These are phyloP conservation scores for Elsinoe necatrix DNA, from an alignment of 2,329 filamentous ascomycete species.

Conservation along the genomic window DNA sequence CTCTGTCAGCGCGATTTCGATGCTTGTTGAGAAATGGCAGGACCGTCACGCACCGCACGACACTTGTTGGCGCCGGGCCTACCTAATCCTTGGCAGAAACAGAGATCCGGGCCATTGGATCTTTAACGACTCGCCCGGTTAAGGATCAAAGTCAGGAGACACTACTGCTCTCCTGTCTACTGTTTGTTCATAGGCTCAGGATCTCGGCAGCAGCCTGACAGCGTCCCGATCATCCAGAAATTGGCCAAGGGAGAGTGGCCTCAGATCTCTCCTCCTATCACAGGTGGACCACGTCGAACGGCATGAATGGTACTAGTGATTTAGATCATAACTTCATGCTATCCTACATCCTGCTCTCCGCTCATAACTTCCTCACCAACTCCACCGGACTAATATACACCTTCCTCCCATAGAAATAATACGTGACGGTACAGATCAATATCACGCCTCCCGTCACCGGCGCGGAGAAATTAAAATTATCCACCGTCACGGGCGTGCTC, in stretches of 20 bases:
- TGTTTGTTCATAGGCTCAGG: not conserved
- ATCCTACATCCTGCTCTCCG: not conserved
- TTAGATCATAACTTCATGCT: not conserved
- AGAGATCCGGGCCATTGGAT: not conserved
- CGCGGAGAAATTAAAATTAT: constrained; percentile 30
- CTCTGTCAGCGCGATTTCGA: not conserved
- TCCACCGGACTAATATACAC: constrained; percentile 25
- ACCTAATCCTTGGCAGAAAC: constrained; percentile 1
- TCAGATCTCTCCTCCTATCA: too few species aligned
- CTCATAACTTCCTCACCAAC: constrained; percentile 5
- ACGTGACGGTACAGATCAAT: constrained; percentile 25
- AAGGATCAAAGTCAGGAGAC: not conserved
- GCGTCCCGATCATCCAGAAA: too few species aligned
- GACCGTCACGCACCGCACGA: not conserved
- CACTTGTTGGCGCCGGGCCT: not conserved
- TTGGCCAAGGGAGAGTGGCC: too few species aligned
- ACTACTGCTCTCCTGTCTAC: not conserved
- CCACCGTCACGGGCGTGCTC: constrained; percentile 23
- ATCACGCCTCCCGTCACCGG: constrained; percentile 31
- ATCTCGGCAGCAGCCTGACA: not conserved
- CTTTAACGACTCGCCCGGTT: not conserved
- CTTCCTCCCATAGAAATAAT: constrained; percentile 26
- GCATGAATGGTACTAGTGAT: not conserved
- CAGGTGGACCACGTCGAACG: too few species aligned
- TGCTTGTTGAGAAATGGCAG: constrained; percentile 12